phyloP scores from a whole-genome alignment of 768 basidiomycete species.

The Nidularia sp. region DNA sequence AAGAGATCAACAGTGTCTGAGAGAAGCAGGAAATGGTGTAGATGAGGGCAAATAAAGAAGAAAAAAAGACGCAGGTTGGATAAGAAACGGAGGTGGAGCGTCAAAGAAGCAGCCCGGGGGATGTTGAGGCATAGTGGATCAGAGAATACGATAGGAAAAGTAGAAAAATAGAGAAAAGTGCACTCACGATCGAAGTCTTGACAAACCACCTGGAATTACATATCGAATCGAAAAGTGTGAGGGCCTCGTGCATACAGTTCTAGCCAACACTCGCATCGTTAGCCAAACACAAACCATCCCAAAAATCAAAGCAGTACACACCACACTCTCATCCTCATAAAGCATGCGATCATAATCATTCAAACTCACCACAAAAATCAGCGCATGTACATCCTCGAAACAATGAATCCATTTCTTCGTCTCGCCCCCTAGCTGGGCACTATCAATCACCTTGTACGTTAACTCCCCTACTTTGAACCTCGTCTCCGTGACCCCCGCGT shows the following conservation, averaged over 20 bases:
- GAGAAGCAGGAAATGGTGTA: constrained; percentile 1
- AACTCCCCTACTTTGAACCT: constrained; percentile 94
- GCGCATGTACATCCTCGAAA: constrained; percentile 90
- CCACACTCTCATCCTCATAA: constrained; percentile 94
- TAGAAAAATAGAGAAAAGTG: too few relatives aligned
- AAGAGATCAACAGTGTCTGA: too few relatives aligned
- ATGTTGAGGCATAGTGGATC: too few relatives aligned
- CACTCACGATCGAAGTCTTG: constrained; percentile 84
- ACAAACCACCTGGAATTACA: constrained; percentile 97
- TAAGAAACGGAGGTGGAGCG: too few relatives aligned
- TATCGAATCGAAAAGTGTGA: constrained; percentile 96
- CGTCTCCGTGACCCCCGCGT: constrained; percentile 97
- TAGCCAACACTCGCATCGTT: constrained; percentile 31
- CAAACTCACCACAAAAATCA: constrained; percentile 90
- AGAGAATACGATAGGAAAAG: too few relatives aligned
- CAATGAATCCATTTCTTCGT: constrained; percentile 96
- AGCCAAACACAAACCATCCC: constrained; percentile 53
- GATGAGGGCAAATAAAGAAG: background rate
- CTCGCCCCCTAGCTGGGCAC: constrained; percentile 85
- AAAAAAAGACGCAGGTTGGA: constrained; percentile 1
- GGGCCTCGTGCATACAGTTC: constrained; percentile 30
- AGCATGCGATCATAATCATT: constrained; percentile 98
- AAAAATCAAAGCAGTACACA: constrained; percentile 34
- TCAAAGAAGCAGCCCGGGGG: too few relatives aligned
- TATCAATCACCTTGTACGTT: constrained; percentile 90